Base-by-base conservation (phyloP, 2,329 filamentous ascomycete species). In the Exophiala bonariae region DNA sequence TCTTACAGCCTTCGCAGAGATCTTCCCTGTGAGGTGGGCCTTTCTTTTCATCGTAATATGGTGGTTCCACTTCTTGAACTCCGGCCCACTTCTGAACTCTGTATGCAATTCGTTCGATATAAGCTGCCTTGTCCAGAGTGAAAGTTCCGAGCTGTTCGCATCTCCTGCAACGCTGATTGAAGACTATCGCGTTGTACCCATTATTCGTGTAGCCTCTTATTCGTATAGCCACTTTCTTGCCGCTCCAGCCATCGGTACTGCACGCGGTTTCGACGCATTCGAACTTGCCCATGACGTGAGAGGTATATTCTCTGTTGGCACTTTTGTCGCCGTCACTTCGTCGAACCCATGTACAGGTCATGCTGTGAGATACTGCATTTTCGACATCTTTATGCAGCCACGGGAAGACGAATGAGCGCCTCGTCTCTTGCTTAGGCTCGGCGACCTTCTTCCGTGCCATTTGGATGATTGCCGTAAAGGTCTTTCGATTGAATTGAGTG, bases 101-200 rank as follows among this genome's bases (percentile, higher is more conserved):
- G 60, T 75, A 73, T 13, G 63, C 61, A 8, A 73, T 60, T 54
- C 72, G 62, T 50, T 74, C 67, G 43, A 65, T 63, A 58, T 74
- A 74, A 17, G 65, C 68, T 26, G 23, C 14, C 36, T 63, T 47
- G 55, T 72, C 61, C 26, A 70, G 52, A 22, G 54, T 22, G 14
- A 67, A 67, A 34, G 61, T 51, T 42, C 66, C 63, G 0, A 71
- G 56, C n/a, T 13, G 20, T 9, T 64, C 54, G 55, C 70, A 74
- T 11, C 10, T 13, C 43, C 62, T 65, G 55, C 69, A 74, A 6
- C 64, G 32, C 56, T 74, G 69, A 52, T 70, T 59, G 54, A 73
- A 75, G 34, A 75, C 69, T 47, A 66, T 59, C 35, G 68, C 70
- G 54, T 74, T 75, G 52, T 75, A 75, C 59, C 56, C 56, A 30